Base-by-base conservation (phyloP, 495 filamentous ascomycete genomes). In the Tuber magnatum region DNA sequence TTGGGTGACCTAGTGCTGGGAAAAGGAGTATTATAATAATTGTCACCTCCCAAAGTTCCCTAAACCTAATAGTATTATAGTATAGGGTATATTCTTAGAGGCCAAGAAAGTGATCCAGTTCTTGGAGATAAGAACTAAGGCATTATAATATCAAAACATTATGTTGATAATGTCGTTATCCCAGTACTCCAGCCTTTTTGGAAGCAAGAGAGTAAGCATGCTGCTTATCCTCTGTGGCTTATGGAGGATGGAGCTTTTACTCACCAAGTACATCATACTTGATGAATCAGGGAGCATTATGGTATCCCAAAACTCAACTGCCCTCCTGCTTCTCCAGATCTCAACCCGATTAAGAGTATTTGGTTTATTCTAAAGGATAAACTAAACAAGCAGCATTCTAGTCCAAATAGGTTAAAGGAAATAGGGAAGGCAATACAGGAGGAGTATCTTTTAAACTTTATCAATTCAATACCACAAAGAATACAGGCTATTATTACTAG, bases 171-270 rank as follows among this genome's bases (percentile, higher is more conserved):
- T 75, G 46, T 74, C 4, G 18, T 79, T 3, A 20, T n/a, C 7
- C 43, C 77, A 8, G 43, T 71, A 6, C 28, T 77, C 12, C 69
- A 72, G 44, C 71, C 71, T 1, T 51, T 80, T 42, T 80, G 76
- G 76, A 70, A 70, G 56, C 35, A 20, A 14, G 43, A 71, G 40
- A 71, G 70, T 56, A 3, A 65, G 28, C 14, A 24, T 42, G n/a
- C 71, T 18, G 42, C 14, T 3, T 1, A 41, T 3, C 20, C 35
- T 14, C 56, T 78, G 24, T 72, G 41, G 69, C 8, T 79, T 24
- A 75, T 75, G 46, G 76, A 75, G 18, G 68, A 78, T 68, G 65
- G 43, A 8, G 51, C 46, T 1, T 22, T 70, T 38, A 28, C 61
- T 16, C 46, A 48, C 44, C 20, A 5, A 18, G 20, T 7, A 48